phyloP scores from a whole-genome alignment of 371 early-diverging fungal genomes.

The Paraphysoderma sedebokerense region DNA sequence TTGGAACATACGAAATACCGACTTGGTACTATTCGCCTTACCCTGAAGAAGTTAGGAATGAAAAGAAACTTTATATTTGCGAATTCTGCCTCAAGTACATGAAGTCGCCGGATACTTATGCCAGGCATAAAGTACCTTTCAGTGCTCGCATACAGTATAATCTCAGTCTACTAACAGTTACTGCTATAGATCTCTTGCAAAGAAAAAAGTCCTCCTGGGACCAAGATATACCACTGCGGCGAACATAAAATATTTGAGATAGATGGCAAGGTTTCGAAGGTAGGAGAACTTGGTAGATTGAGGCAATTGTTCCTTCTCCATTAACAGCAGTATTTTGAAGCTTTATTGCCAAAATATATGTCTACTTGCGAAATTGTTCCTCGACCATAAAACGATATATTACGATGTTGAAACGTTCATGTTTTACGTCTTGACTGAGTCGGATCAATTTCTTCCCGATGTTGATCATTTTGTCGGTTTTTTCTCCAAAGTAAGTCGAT shows the following conservation, averaged over 20 bases:
- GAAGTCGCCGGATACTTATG: constrained; percentile 19
- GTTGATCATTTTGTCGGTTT: constrained; percentile 40
- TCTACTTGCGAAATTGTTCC: constrained; percentile 1
- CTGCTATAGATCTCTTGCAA: constrained; percentile 26
- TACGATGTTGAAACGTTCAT: constrained; percentile 36
- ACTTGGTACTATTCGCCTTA: constrained; percentile 93
- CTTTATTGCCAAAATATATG: constrained; percentile 23
- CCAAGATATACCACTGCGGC: constrained; percentile 65
- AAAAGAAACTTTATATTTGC: constrained; percentile 65
- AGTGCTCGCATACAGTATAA: background rate
- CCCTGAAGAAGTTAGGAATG: constrained; percentile 58
- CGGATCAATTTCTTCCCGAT: constrained; percentile 9
- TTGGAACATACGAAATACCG: constrained; percentile 49
- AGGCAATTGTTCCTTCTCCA: background rate
- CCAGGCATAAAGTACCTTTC: constrained; percentile 26
- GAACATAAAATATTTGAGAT: constrained; percentile 69
- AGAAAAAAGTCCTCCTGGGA: constrained; percentile 65
- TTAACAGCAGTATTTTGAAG: background rate
- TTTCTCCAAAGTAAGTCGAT: constrained; percentile 37
- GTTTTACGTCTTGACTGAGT: constrained; percentile 21
- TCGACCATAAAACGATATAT: constrained; percentile 17
- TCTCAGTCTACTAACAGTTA: background rate
- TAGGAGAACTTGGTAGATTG: constrained; percentile 7
- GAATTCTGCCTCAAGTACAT: constrained; percentile 71
- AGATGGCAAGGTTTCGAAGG: constrained; percentile 74